Percentiles rank a stretch among this genome's conserved stretches.
Conservation (phyloP, 2,329 filamentous ascomycete genomes). For the Albifimbria verrucaria region DNA sequence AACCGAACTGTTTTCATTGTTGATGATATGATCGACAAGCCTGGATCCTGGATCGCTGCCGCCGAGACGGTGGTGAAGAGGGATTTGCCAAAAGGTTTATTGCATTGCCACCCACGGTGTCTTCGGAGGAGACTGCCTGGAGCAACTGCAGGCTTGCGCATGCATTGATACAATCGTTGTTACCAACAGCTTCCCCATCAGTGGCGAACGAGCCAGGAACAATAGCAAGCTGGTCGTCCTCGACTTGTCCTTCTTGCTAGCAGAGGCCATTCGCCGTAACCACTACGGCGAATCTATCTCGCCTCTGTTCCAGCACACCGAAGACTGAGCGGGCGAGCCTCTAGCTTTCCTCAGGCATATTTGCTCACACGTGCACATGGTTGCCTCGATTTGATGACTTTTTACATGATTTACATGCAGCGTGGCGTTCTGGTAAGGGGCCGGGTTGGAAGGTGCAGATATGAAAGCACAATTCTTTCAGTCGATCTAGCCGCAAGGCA, state of each 20-base stretch:
- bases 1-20: conserved; percentile 89
- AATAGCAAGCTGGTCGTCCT: conserved; percentile 84
- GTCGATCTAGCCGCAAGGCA: background rate
- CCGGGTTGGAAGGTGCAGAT: background rate
- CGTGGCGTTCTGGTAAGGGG: conserved; percentile 30
- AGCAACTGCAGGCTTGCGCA: conserved; percentile 86
- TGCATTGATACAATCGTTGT: conserved; percentile 94
- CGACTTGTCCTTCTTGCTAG: conserved; percentile 81
- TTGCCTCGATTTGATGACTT: background rate
- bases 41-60: conserved; percentile 93
- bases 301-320: conserved; percentile 64
- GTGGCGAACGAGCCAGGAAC: conserved; percentile 65
- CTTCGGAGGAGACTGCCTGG: conserved; percentile 84
- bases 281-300: conserved; percentile 89
- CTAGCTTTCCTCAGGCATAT: background rate
- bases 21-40: conserved; percentile 99
- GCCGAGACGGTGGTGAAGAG: conserved; percentile 95
- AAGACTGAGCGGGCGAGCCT: conserved; percentile 39
- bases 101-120: conserved; percentile 96
- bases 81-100: conserved; percentile 89
- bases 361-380: background rate
- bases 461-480: conserved; percentile 14
- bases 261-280: conserved; percentile 92
- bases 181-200: conserved; percentile 95
- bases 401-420: conserved; percentile 21